phyloP scores from a whole-genome alignment of 1,284 basidiomycete species.

The Cryptococcus amylolentus region DNA sequence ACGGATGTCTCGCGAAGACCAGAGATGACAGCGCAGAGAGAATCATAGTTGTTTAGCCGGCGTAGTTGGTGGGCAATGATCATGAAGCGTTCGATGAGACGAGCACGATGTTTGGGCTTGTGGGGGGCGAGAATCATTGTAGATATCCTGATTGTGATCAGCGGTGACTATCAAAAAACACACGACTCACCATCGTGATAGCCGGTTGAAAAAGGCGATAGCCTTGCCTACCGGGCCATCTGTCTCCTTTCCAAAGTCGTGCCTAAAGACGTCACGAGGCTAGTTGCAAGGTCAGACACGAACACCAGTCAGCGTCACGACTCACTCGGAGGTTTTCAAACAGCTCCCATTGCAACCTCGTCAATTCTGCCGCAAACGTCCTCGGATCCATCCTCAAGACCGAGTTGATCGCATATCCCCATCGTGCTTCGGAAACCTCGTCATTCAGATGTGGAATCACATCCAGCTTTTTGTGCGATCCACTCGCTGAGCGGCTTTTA shows the following conservation, averaged over 20 bases:
- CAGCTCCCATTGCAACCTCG: constrained; percentile 46
- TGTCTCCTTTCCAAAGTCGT: constrained; percentile 47
- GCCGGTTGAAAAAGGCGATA: constrained; percentile 48
- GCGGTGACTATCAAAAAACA: not conserved
- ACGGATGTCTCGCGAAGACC: constrained; percentile 47
- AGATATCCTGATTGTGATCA: constrained; percentile 29
- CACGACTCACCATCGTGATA: constrained; percentile 42
- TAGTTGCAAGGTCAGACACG: constrained; percentile 3
- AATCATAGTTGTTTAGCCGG: constrained; percentile 49
- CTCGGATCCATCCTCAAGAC: constrained; percentile 30
- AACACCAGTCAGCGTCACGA: not conserved
- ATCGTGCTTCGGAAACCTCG: constrained; percentile 15
- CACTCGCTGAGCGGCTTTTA: not conserved
- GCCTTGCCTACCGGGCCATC: constrained; percentile 39
- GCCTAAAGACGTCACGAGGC: constrained; percentile 45
- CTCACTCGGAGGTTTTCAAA: constrained; percentile 42
- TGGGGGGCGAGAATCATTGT: constrained; percentile 46
- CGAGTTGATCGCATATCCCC: constrained; percentile 18
- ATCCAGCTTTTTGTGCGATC: not conserved
- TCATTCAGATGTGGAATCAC: not conserved
- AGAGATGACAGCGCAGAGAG: constrained; percentile 44
- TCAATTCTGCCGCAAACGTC: constrained; percentile 46
- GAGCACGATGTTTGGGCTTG: constrained; percentile 45
- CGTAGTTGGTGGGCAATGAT: constrained; percentile 45
- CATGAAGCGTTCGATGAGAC: constrained; percentile 46